Evolutionary conservation across 2,329 filamentous ascomycete species (phyloP).

Genomic region (Coleophoma crateriformis): DNA sequence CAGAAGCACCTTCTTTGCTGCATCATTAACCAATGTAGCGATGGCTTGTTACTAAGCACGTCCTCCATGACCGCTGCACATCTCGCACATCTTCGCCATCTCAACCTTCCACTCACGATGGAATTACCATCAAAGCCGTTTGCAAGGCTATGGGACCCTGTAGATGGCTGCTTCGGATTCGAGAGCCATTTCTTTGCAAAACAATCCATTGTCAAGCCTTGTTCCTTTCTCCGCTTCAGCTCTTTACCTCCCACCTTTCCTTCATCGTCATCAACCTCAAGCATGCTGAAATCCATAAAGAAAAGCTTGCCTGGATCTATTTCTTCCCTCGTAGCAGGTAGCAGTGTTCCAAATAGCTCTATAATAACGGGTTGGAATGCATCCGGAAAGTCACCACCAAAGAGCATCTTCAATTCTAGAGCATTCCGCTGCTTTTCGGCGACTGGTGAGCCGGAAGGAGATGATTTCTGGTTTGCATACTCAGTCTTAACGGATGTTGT

Average conservation of each 20-base stretch:
- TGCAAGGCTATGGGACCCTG: neutral
- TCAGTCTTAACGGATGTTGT: conserved; percentile 19
- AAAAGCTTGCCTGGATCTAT: conserved; percentile 26
- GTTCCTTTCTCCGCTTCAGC: conserved; percentile 7
- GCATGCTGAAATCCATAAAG: conserved; percentile 25
- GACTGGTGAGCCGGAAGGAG: conserved; percentile 10
- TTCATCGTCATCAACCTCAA: conserved; percentile 25
- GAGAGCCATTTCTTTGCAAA: conserved; percentile 23
- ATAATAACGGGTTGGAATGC: conserved; percentile 25
- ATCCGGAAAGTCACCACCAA: conserved; percentile 23
- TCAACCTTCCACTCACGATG: conserved; percentile 3
- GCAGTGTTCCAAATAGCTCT: conserved; percentile 19
- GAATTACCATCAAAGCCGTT: neutral
- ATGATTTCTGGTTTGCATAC: conserved; percentile 14
- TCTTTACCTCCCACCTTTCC: conserved; percentile 2
- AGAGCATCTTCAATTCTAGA: conserved; percentile 25
- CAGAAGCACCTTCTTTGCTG: conserved; percentile 28
- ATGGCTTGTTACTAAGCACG: conserved; percentile 19
- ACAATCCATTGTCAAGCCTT: conserved; percentile 22
- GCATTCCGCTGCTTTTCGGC: conserved; percentile 19
- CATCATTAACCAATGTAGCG: conserved; percentile 27
- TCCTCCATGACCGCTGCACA: conserved; percentile 29
- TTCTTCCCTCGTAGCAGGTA: conserved; percentile 19
- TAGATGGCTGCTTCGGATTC: conserved; percentile 13
- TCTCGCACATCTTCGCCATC: conserved; percentile 27